Evolutionary conservation across 2,329 filamentous ascomycete species (phyloP).

Genomic region (Cytospora piceae): DNA sequence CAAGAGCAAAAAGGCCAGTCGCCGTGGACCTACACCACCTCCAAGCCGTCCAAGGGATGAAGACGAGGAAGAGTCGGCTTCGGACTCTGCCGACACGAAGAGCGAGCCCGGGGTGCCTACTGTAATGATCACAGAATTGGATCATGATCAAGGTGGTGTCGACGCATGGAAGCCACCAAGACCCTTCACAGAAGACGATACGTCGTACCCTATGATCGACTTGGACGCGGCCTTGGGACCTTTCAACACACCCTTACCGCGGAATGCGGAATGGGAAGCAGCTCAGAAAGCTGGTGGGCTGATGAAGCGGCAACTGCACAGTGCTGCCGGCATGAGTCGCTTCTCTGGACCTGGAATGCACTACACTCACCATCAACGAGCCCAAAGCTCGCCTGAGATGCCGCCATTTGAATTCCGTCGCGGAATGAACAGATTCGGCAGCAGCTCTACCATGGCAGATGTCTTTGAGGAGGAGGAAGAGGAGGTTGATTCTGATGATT

Average conservation of each 20-base stretch:
- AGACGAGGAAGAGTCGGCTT: conserved; percentile 38
- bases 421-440: conserved; percentile 65
- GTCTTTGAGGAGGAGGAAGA: conserved; percentile 87
- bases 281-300: conserved; percentile 62
- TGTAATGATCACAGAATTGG: conserved; percentile 48
- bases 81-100: conserved; percentile 34
- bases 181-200: conserved; percentile 59
- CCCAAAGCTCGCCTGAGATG: conserved; percentile 80
- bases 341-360: conserved; percentile 72
- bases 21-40: conserved; percentile 53
- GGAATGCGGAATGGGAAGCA: conserved; percentile 68
- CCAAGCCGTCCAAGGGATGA: conserved; percentile 38
- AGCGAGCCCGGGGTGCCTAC: conserved; percentile 43
- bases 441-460: conserved; percentile 78
- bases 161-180: conserved; percentile 45
- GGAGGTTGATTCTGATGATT: conserved; percentile 54
- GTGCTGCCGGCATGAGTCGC: conserved; percentile 71
- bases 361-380: conserved; percentile 69
- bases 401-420: conserved; percentile 70
- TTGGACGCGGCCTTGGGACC: conserved; percentile 91
- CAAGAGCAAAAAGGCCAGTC: conserved; percentile 48
- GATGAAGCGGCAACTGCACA: conserved; percentile 74
- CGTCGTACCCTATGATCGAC: conserved; percentile 82
- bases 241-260: conserved; percentile 77
- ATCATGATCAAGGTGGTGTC: conserved; percentile 34